Base-by-base conservation (phyloP, 148 eudicot genomes). In the Beta vulgaris region DNA sequence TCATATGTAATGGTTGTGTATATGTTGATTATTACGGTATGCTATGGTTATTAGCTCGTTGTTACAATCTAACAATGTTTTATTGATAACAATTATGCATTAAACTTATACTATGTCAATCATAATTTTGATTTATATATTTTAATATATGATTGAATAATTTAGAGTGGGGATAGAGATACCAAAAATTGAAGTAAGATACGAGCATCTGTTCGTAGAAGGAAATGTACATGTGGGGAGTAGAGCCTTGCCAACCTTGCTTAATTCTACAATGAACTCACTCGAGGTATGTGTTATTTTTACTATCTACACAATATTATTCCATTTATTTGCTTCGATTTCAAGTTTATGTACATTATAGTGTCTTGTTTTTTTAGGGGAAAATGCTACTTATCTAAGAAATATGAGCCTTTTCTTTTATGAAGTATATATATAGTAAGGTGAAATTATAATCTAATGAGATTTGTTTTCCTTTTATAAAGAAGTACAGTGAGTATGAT, bases 161-260 rank as follows among this genome's bases (percentile, higher is more conserved):
- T 16, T 4, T 43, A 86, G 91, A 71, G 87, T 77, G 53, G 87
- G 84, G 48, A 67, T 82, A 35, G 87, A 87, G 51, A 78, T 67
- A 49, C 86, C 89, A 28, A 82, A 75, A 69, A 78, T 87, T 43
- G 89, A 87, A 78, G 83, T 86, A 0, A 68, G 89, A 53, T 86
- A 80, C 62, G 86, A 87, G 80, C 73, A 84, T 51, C 69, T 87
- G 6, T 79, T 82, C 11, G 86, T 84, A 69, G 86, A 84, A 69
- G 89, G 87, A 3, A 55, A 78, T 44, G 83, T 81, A 25, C 76
- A 82, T 82, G 82, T 80, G 72, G 87, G 89, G 18, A 71, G 80
- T 32, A 80, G 89, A 62, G 89, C 89, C 58, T 13, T 80, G 28
- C 85, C 89, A 18, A 84, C 86, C 23, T 60, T 87, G 29, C 64